phyloP scores from a whole-genome alignment of 495 filamentous ascomycete species.

The Daldinia grandis region DNA sequence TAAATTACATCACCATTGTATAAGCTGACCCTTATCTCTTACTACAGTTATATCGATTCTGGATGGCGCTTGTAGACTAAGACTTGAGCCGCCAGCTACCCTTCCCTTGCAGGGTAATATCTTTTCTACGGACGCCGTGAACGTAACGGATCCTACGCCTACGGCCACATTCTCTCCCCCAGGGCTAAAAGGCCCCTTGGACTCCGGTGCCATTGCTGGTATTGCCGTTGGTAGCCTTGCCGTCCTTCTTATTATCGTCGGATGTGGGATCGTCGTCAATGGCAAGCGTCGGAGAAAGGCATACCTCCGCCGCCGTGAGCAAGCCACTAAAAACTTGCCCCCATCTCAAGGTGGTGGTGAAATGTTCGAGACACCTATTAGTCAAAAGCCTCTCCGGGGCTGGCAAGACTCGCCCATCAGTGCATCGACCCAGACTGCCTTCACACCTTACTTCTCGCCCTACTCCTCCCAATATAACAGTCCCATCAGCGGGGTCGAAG shows the following conservation, averaged over 20 bases:
- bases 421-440: conserved; percentile 48
- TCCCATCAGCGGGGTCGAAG: conserved; percentile 53
- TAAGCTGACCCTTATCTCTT: conserved; percentile 8
- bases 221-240: conserved; percentile 59
- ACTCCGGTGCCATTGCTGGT: conserved; percentile 60
- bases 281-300: conserved; percentile 58
- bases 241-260: conserved; percentile 52
- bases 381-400: conserved; percentile 55
- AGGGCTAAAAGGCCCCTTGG: conserved; percentile 49
- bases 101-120: conserved; percentile 58
- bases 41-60: conserved; percentile 52
- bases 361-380: conserved; percentile 59
- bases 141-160: conserved; percentile 51
- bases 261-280: conserved; percentile 57
- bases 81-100: conserved; percentile 47
- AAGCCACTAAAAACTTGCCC: conserved; percentile 51
- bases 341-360: conserved; percentile 47
- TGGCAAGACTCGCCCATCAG: conserved; percentile 59
- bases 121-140: conserved; percentile 56
- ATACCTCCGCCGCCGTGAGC: conserved; percentile 53
- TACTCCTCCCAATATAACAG: conserved; percentile 58
- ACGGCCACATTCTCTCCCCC: conserved; percentile 41
- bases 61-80: conserved; percentile 57
- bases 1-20: background rate
- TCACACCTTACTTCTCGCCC: conserved; percentile 59